Base-by-base conservation (phyloP, 345 rosid genomes). In the Trapa bicornis region DNA sequence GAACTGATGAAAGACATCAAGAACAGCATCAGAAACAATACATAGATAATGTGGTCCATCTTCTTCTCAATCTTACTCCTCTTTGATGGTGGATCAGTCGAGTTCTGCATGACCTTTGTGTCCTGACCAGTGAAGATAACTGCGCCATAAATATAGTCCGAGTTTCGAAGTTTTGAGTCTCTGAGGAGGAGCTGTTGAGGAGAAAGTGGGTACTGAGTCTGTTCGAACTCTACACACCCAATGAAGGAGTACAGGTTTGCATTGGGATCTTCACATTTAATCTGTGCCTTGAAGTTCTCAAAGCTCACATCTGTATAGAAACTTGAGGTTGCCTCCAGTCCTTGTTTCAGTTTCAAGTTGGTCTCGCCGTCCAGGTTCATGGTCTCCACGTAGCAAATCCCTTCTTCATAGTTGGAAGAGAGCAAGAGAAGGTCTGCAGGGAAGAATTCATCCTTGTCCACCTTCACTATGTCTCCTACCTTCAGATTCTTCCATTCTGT, bases 281-380 rank as follows among this genome's bases (percentile, higher is more conserved):
- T 72, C 65, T 72, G 58, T 63, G 89, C 95, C 71, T 74, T 83
- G 53, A 92, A 89, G 39, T 84, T 83, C 17, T 57, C 57, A 52
- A 82, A 86, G 75, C 78, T 64, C 32, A 84, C 73, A 69, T 89
- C 91, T 43, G 78, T 82, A 16, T 71, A 64, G 66, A 87, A 80
- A 50, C 71, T 68, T 4, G 89, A 82, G 65, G 98, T 89, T 33
- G 66, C 81, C 69, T 83, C 96, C 69, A 83, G 75, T 70, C 85
- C 96, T 79, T 92, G 96, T 72, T 87, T 89, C 17, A 86, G 70
- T 72, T 92, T 92, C 45, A 92, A 83, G 78, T 92, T 92, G 17
- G 98, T 89, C 74, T 92, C 98, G 8, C 98, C 98, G 72, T 92
- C 98, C 37, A 92, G 92, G 65, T 92, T 92, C 96, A 84, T 89